Percentiles rank a stretch among this genome's conserved stretches.
phyloP scores from a whole-genome alignment of 2,329 filamentous ascomycete genomes.

The Aspergillus aculeatinus region DNA sequence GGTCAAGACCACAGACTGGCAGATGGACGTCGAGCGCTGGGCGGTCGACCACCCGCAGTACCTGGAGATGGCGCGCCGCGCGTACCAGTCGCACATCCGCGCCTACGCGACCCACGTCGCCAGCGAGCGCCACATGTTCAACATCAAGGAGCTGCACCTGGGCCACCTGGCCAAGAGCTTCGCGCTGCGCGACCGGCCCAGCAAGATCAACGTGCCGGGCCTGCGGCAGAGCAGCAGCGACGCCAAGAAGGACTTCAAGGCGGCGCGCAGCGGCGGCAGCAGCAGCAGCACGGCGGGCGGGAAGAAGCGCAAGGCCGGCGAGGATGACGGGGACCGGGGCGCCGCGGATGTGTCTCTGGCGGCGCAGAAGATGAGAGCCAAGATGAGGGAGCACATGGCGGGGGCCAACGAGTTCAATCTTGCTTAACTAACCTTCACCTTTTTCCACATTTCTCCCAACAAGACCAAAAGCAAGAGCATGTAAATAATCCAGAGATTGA shows the following conservation, averaged over 20 bases:
- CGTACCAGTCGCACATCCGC: slow-evolving; percentile 86
- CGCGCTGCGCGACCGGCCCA: slow-evolving; percentile 81
- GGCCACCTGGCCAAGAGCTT: slow-evolving; percentile 95
- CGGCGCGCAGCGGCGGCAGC: slow-evolving; percentile 23
- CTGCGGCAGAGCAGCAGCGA: slow-evolving; percentile 51
- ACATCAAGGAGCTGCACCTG: slow-evolving; percentile 86
- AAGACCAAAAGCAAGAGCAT: slow-evolving; percentile 9
- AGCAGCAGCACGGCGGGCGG: slow-evolving; percentile 33
- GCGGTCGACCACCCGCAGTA: slow-evolving; percentile 63
- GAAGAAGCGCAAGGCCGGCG: slow-evolving; percentile 36
- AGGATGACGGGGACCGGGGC: slow-evolving; percentile 26
- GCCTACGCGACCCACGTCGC: slow-evolving; percentile 93
- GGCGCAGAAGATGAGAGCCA: slow-evolving; percentile 54
- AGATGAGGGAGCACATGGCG: slow-evolving; percentile 52
- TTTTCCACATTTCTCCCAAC: neutral
- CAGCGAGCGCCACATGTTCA: slow-evolving; percentile 80
- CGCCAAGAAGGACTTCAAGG: slow-evolving; percentile 49
- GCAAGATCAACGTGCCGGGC: slow-evolving; percentile 65
- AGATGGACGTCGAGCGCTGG: slow-evolving; percentile 67
- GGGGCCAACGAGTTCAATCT: slow-evolving; percentile 60
- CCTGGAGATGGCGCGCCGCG: slow-evolving; percentile 77
- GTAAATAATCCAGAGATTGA: slow-evolving; percentile 27
- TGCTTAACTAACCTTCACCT: slow-evolving; percentile 43
- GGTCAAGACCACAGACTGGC: slow-evolving; percentile 64
- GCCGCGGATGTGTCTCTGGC: slow-evolving; percentile 46